A percentile compares a stretch with the other conserved stretches of the same genome.
Evolutionary conservation across 305 asterid genomes (phyloP).

Genomic region (Fraxinus platypoda): DNA sequence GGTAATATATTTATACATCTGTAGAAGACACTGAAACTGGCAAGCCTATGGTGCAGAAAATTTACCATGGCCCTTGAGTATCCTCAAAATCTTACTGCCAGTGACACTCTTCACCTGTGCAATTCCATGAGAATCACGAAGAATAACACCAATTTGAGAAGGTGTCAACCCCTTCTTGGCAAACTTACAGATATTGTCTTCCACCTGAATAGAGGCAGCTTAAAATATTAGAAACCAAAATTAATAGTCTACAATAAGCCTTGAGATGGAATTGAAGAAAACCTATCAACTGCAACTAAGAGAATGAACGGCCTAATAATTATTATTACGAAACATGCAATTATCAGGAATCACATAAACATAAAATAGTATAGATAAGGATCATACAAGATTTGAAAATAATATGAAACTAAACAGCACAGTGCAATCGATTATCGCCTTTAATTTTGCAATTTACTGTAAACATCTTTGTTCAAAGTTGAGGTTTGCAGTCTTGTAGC

Average conservation of each 20-base stretch:
- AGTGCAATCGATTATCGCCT: neutral
- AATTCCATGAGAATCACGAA: slow-evolving; percentile 69
- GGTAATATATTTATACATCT: neutral
- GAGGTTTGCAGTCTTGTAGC: neutral
- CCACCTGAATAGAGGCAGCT: neutral
- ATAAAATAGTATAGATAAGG: neutral
- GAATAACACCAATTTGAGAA: slow-evolving; percentile 62
- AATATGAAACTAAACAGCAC: neutral
- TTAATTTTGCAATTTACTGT: neutral
- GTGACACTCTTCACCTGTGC: slow-evolving; percentile 34
- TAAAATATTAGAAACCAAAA: neutral
- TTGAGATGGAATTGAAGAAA: neutral
- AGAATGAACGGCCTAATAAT: neutral
- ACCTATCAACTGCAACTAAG: neutral
- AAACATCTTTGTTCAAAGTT: neutral
- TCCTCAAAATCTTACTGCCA: slow-evolving; percentile 63
- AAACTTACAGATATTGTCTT: slow-evolving; percentile 13
- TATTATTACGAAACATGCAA: neutral
- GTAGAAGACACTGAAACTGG: neutral
- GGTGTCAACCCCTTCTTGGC: slow-evolving; percentile 61
- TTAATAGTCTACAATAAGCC: neutral
- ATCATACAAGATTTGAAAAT: neutral
- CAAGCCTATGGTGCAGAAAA: neutral
- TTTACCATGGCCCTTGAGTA: slow-evolving; percentile 58
- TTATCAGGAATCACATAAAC: neutral